Evolutionary conservation across 2,329 filamentous ascomycete genomes (phyloP).

Genomic region (Cucurbitaria berberidis): DNA sequence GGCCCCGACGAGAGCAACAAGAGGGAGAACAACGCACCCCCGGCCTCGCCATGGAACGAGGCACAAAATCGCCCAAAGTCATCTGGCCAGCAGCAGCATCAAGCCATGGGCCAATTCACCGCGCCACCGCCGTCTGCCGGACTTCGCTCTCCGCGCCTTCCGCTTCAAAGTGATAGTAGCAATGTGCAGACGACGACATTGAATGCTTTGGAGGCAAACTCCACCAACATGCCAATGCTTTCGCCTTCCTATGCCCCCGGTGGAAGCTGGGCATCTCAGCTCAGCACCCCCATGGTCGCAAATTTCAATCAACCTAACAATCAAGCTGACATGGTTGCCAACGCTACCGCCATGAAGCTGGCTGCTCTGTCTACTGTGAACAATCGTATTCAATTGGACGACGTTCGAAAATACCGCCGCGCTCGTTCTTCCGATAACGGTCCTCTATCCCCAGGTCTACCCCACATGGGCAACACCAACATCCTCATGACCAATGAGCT

Average conservation of each 20-base stretch:
- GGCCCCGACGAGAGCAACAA: constrained; percentile 68
- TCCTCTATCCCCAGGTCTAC: constrained; percentile 70
- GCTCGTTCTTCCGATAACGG: constrained; percentile 84
- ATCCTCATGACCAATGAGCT: constrained; percentile 95
- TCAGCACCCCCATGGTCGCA: constrained; percentile 93
- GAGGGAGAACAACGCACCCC: constrained; percentile 64
- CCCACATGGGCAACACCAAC: constrained; percentile 69
- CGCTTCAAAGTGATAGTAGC: constrained; percentile 66
- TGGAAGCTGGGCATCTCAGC: constrained; percentile 98
- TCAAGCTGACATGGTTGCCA: constrained; percentile 97
- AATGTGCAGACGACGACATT: constrained; percentile 86
- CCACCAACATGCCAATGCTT: constrained; percentile 77
- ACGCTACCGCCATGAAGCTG: constrained; percentile 98
- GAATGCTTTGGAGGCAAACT: constrained; percentile 71
- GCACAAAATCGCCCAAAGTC: constrained; percentile 72
- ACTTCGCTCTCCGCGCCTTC: constrained; percentile 79
- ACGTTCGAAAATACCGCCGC: constrained; percentile 94
- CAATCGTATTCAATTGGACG: constrained; percentile 95
- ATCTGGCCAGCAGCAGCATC: constrained; percentile 69
- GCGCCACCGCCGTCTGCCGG: constrained; percentile 78
- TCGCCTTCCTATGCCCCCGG: constrained; percentile 79
- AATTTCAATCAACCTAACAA: constrained; percentile 72
- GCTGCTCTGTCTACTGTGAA: constrained; percentile 97
- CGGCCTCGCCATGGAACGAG: constrained; percentile 83
- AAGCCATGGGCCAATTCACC: constrained; percentile 86